These are phyloP conservation scores for Phlebopus sp. DNA, from an alignment of 1,284 basidiomycete genomes.

Conservation along the genomic window DNA sequence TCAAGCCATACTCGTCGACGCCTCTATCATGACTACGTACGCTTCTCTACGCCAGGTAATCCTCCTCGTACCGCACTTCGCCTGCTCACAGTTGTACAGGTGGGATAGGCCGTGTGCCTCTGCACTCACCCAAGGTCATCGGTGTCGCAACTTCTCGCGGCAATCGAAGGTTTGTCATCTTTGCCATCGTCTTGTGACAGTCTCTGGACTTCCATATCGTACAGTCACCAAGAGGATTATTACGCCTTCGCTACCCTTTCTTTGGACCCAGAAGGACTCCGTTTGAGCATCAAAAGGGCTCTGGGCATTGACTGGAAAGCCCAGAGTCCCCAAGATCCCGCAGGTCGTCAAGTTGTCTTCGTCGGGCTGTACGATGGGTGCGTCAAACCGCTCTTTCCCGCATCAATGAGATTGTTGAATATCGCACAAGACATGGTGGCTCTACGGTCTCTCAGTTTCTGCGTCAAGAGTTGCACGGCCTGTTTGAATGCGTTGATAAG, in stretches of 20 bases:
- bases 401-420: slow-evolving; percentile 6
- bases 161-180: slow-evolving; percentile 54
- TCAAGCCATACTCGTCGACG: slow-evolving; percentile 10
- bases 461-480: slow-evolving; percentile 75
- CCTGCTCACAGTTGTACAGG: slow-evolving; percentile 29
- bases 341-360: slow-evolving; percentile 77
- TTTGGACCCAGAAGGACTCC: slow-evolving; percentile 71
- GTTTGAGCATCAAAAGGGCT: slow-evolving; percentile 56
- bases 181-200: neutral
- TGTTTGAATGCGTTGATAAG: slow-evolving; percentile 75
- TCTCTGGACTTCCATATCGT: slow-evolving; percentile 14
- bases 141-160: slow-evolving; percentile 77
- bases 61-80: neutral
- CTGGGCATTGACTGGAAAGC: slow-evolving; percentile 74
- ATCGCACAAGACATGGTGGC: slow-evolving; percentile 67
- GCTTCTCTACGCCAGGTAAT: slow-evolving; percentile 55
- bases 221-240: slow-evolving; percentile 82
- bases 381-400: slow-evolving; percentile 19
- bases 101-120: slow-evolving; percentile 49
- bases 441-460: slow-evolving; percentile 71
- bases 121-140: slow-evolving; percentile 59
- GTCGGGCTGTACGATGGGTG: slow-evolving; percentile 91
- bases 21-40: slow-evolving; percentile 68
- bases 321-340: slow-evolving; percentile 47
- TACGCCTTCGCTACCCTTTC: slow-evolving; percentile 73